Evolutionary conservation across 441 rosid genomes (phyloP).

Genomic region (Populus hybrid): DNA sequence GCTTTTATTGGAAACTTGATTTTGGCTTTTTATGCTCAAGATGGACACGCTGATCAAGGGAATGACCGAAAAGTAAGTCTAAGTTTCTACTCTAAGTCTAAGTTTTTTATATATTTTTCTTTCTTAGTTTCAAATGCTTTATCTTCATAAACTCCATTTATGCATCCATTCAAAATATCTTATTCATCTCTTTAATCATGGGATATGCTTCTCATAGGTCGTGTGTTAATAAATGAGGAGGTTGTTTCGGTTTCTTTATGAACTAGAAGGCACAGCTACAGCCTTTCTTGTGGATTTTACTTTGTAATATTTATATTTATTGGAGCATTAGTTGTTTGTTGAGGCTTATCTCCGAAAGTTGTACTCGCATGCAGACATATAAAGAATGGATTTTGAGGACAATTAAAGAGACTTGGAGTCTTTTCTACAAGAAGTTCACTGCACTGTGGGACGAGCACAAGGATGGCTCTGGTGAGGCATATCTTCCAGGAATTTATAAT

Average conservation of each 20-base stretch:
- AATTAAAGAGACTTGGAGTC: constrained; percentile 68
- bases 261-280: background rate
- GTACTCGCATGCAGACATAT: constrained; percentile 41
- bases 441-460: constrained; percentile 69
- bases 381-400: constrained; percentile 76
- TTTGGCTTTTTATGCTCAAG: constrained; percentile 87
- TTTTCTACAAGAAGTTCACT: constrained; percentile 55
- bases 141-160: background rate
- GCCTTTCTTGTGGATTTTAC: background rate
- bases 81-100: background rate
- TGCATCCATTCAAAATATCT: background rate
- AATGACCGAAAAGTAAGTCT: constrained; percentile 65
- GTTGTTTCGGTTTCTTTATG: background rate
- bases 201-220: background rate
- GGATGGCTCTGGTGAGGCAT: constrained; percentile 83
- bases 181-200: background rate
- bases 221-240: background rate
- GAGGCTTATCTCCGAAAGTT: constrained; percentile 13
- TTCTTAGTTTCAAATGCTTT: background rate
- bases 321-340: background rate
- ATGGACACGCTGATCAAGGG: constrained; percentile 64
- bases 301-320: background rate
- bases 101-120: background rate
- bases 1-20: constrained; percentile 88
- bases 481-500: constrained; percentile 70